phyloP scores from a whole-genome alignment of 805 yeast genomes.

The Helenozyma rhizophorensis region DNA sequence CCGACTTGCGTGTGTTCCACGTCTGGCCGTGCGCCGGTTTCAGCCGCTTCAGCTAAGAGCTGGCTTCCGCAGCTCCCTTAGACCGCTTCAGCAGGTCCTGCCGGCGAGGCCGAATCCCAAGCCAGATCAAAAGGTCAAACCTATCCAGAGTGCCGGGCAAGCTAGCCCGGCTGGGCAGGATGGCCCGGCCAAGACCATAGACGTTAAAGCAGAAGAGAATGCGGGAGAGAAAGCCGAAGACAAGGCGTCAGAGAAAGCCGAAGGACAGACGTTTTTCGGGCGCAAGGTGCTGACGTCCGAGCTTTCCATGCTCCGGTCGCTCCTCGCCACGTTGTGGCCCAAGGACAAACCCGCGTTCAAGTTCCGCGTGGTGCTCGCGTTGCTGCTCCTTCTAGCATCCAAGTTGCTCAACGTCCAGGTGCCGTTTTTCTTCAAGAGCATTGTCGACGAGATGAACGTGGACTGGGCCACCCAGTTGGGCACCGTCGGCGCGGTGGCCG shows the following conservation, averaged over 20 bases:
- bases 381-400: slow-evolving; percentile 69
- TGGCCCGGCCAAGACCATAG: no score
- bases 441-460: slow-evolving; percentile 88
- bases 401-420: slow-evolving; percentile 91
- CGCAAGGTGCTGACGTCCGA: slow-evolving; percentile 34
- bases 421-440: slow-evolving; percentile 84
- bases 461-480: slow-evolving; percentile 71
- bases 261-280: slow-evolving; percentile 10
- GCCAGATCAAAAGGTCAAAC: no score
- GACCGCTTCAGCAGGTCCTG: no score
- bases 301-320: slow-evolving; percentile 54
- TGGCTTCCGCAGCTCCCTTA: no score
- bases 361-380: slow-evolving; percentile 70
- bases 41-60: no score
- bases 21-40: no score
- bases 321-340: slow-evolving; percentile 79
- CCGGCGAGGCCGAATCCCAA: no score
- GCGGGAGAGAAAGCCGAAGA: background rate
- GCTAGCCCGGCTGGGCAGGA: no score
- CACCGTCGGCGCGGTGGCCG: slow-evolving; percentile 61
- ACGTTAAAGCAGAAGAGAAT: no score
- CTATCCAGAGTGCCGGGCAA: no score
- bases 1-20: no score
- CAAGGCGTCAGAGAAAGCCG: no score
- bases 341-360: slow-evolving; percentile 61